phyloP scores from a whole-genome alignment of 2,329 filamentous ascomycete species.

The Pezicula neosporulosa region DNA sequence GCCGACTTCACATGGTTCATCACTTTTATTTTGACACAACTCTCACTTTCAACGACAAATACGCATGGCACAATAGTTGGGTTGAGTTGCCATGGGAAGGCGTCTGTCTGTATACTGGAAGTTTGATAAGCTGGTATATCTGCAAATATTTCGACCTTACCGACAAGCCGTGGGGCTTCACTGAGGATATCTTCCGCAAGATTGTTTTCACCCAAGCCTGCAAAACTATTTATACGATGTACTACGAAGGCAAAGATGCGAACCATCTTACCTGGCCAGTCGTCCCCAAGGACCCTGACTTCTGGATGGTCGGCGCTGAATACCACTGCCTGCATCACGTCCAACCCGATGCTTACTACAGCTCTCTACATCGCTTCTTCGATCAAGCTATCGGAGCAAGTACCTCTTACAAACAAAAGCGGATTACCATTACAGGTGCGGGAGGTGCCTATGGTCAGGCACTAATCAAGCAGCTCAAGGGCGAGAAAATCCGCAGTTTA shows the following conservation, averaged over 20 bases:
- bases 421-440: slow-evolving; percentile 7
- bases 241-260: slow-evolving; percentile 10
- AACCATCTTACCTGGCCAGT: slow-evolving; percentile 10
- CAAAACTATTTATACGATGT: not conserved
- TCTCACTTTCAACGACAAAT: slow-evolving; percentile 12
- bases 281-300: slow-evolving; percentile 13
- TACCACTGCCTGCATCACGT: slow-evolving; percentile 15
- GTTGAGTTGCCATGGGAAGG: slow-evolving; percentile 12
- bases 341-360: slow-evolving; percentile 11
- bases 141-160: not conserved
- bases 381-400: slow-evolving; percentile 10
- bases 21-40: slow-evolving; percentile 13
- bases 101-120: slow-evolving; percentile 9
- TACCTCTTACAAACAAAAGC: slow-evolving; percentile 3
- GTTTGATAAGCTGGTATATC: slow-evolving; percentile 7
- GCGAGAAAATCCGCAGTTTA: slow-evolving; percentile 5
- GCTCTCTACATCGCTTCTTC: slow-evolving; percentile 11
- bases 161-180: not conserved
- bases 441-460: slow-evolving; percentile 3
- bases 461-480: slow-evolving; percentile 5
- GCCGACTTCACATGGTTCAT: slow-evolving; percentile 13
- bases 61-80: slow-evolving; percentile 8
- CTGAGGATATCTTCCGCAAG: not conserved
- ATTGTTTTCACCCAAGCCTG: not conserved
- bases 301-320: slow-evolving; percentile 10